Evolutionary conservation across 257 asterid genomes (phyloP).

Genomic region (Salvia hispanica): DNA sequence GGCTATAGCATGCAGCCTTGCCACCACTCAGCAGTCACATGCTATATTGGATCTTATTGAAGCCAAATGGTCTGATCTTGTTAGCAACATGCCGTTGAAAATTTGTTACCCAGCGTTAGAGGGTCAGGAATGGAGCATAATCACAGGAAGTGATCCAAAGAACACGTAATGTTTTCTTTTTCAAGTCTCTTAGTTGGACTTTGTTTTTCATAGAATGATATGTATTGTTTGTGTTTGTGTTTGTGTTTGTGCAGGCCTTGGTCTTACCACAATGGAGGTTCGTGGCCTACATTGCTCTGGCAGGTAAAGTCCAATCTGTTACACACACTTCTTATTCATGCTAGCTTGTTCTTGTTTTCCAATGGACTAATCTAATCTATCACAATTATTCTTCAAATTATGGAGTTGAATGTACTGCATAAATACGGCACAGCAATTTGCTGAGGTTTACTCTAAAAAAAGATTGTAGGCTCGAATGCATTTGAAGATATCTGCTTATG

Average conservation of each 20-base stretch:
- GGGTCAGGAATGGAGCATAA: constrained; percentile 72
- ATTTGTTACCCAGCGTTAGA: constrained; percentile 82
- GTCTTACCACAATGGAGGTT: constrained; percentile 84
- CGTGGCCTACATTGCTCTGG: constrained; percentile 85
- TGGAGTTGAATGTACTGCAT: constrained; percentile 7
- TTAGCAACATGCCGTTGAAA: constrained; percentile 72
- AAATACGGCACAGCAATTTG: constrained; percentile 1
- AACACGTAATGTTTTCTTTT: constrained; percentile 56
- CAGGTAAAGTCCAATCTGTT: constrained; percentile 48
- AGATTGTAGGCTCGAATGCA: not conserved
- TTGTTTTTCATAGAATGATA: not conserved
- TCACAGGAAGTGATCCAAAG: constrained; percentile 78
- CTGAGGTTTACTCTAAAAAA: not conserved
- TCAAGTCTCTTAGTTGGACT: constrained; percentile 6
- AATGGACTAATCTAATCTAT: not conserved
- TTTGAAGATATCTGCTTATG: not conserved
- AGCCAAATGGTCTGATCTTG: constrained; percentile 75
- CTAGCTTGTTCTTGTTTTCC: not conserved
- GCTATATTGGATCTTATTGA: constrained; percentile 74
- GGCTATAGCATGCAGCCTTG: constrained; percentile 63
- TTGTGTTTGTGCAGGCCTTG: constrained; percentile 60
- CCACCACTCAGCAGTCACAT: constrained; percentile 61
- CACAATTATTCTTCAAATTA: not conserved
- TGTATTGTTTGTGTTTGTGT: constrained; percentile 13
- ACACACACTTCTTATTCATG: constrained; percentile 5